Evolutionary conservation across 1,284 basidiomycete genomes (phyloP).

Genomic region (Anthracocystis walkeri): DNA sequence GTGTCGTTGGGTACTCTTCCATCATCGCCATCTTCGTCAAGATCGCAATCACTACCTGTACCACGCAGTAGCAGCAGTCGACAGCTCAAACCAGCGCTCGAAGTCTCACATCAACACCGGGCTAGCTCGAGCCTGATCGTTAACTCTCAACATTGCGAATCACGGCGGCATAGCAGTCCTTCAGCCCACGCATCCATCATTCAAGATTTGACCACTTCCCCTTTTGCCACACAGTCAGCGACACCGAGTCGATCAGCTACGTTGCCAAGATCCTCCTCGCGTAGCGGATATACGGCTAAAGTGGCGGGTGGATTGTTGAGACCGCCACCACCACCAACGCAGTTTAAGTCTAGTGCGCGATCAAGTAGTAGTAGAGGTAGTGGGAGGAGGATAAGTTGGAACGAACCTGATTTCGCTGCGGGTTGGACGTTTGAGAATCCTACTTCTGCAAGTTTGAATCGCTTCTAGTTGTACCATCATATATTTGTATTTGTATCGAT

Average conservation of each 20-base stretch:
- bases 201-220: conserved; percentile 33
- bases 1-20: conserved; percentile 30
- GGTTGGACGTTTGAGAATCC: conserved; percentile 32
- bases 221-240: conserved; percentile 9
- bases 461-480: conserved; percentile 1
- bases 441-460: background rate
- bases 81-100: conserved; percentile 7
- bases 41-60: conserved; percentile 31
- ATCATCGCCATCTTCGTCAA: conserved; percentile 14
- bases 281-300: conserved; percentile 3
- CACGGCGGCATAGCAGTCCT: conserved; percentile 12
- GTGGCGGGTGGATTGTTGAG: conserved; percentile 13
- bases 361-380: background rate
- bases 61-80: background rate
- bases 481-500: conserved; percentile 10
- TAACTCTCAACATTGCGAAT: background rate
- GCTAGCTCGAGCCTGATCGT: conserved; percentile 18
- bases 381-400: background rate
- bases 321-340: conserved; percentile 6
- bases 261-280: conserved; percentile 21
- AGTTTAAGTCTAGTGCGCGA: background rate
- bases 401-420: conserved; percentile 22
- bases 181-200: conserved; percentile 32
- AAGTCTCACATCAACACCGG: conserved; percentile 6
- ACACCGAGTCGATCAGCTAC: conserved; percentile 33